These are phyloP conservation scores for Coemansia sp. DNA, from an alignment of 192 early-diverging fungal genomes.

Conservation along the genomic window DNA sequence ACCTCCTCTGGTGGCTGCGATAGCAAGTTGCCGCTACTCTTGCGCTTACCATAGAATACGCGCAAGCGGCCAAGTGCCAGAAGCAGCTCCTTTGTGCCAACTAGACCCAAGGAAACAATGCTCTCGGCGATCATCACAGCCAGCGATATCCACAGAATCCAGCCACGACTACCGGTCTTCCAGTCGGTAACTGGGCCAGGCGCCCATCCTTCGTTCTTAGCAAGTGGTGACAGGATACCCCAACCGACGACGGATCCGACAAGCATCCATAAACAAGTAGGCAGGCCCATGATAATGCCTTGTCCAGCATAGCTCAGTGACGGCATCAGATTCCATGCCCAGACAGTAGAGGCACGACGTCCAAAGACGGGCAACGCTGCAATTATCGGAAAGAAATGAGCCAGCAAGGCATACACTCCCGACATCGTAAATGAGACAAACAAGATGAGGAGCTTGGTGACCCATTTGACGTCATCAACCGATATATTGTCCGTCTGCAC, in stretches of 20 bases:
- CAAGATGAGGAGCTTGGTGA: conserved; percentile 60
- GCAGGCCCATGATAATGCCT: conserved; percentile 82
- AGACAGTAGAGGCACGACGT: conserved; percentile 56
- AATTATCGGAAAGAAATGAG: conserved; percentile 64
- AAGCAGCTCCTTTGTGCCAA: conserved; percentile 52
- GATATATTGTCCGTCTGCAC: not conserved
- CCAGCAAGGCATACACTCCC: conserved; percentile 64
- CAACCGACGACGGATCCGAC: conserved; percentile 72
- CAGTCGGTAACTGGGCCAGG: conserved; percentile 69
- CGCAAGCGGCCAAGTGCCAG: conserved; percentile 12
- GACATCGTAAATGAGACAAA: conserved; percentile 64
- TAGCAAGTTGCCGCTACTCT: not conserved
- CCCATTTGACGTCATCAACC: conserved; percentile 62
- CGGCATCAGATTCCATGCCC: conserved; percentile 74
- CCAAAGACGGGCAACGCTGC: conserved; percentile 62
- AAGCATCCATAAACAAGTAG: conserved; percentile 73
- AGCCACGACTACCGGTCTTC: conserved; percentile 71
- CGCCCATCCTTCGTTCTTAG: conserved; percentile 72
- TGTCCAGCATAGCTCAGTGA: conserved; percentile 78
- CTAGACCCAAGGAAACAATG: conserved; percentile 62
- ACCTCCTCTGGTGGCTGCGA: not conserved
- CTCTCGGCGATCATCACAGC: conserved; percentile 81
- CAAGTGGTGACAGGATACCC: conserved; percentile 73
- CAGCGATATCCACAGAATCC: conserved; percentile 82
- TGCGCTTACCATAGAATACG: not conserved